Percentiles rank a stretch among this genome's conserved stretches.
Evolutionary conservation across 2,329 filamentous ascomycete species (phyloP).

Genomic region (Lanzia echinophila): DNA sequence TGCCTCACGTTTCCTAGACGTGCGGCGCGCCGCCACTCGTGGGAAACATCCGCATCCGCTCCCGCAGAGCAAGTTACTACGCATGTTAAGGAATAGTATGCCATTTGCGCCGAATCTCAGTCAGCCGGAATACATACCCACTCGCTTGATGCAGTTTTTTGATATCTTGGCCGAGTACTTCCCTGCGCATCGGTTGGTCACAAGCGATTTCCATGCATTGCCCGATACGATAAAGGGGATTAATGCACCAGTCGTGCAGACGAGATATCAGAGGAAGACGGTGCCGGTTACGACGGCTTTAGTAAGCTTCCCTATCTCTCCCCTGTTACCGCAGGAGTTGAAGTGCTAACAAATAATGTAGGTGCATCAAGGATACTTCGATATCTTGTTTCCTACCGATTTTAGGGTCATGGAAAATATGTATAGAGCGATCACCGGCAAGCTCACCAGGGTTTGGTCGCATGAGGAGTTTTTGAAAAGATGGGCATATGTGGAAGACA

Average conservation of each 20-base stretch:
- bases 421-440: constrained; percentile 88
- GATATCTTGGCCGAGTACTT: constrained; percentile 83
- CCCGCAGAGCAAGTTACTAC: constrained; percentile 47
- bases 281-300: constrained; percentile 87
- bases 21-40: constrained; percentile 70
- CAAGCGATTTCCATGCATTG: constrained; percentile 83
- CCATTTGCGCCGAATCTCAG: constrained; percentile 74
- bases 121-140: constrained; percentile 86
- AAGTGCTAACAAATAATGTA: constrained; percentile 33
- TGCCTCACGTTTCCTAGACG: constrained; percentile 72
- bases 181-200: constrained; percentile 79
- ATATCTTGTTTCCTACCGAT: constrained; percentile 96
- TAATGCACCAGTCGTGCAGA: constrained; percentile 95
- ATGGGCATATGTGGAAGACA: constrained; percentile 89
- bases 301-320: constrained; percentile 45
- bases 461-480: constrained; percentile 87
- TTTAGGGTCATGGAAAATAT: constrained; percentile 86
- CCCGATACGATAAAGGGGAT: constrained; percentile 77
- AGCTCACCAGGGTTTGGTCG: constrained; percentile 74
- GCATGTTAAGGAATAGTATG: constrained; percentile 54
- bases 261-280: constrained; percentile 76
- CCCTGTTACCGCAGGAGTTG: neutral
- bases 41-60: constrained; percentile 56
- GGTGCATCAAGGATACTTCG: constrained; percentile 98
- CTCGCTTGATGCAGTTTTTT: constrained; percentile 93